Evolutionary conservation across 2,329 filamentous ascomycete species (phyloP).

Genomic region (Davidsoniella australis): DNA sequence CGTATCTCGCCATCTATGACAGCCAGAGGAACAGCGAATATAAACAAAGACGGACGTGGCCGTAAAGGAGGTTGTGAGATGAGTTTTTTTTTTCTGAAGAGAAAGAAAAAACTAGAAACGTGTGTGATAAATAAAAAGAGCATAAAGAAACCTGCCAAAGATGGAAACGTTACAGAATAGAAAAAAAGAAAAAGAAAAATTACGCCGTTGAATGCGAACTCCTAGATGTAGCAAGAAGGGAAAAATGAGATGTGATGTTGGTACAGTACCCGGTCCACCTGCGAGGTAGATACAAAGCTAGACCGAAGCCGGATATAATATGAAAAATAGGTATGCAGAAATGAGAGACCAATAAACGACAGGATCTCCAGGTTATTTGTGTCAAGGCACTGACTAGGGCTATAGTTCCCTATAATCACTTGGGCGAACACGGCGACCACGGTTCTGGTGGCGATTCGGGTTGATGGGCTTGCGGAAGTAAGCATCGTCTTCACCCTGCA

Average conservation of each 20-base stretch:
- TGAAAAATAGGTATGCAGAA: constrained; percentile 2
- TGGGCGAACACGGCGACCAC: constrained; percentile 61
- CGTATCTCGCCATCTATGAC: too few species aligned
- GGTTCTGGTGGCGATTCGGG: constrained; percentile 73
- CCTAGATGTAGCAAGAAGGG: not conserved
- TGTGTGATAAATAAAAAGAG: not conserved
- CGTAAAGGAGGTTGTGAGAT: not conserved
- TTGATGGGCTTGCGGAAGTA: constrained; percentile 96
- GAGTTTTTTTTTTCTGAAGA: not conserved
- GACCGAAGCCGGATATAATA: not conserved
- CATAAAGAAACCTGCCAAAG: not conserved
- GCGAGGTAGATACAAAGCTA: not conserved
- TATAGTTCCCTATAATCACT: constrained; percentile 81
- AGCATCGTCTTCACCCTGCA: constrained; percentile 53
- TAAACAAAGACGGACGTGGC: not conserved
- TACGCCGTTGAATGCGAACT: not conserved
- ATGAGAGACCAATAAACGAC: too few species aligned
- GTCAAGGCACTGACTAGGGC: constrained; percentile 12
- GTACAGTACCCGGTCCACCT: not conserved
- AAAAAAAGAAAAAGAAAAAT: not conserved
- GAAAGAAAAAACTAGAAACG: not conserved
- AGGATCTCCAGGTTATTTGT: too few species aligned
- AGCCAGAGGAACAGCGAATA: too few species aligned
- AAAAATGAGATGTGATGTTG: not conserved
- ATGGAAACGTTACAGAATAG: not conserved